Base-by-base conservation (phyloP, 768 basidiomycete species). In the Boletus barrowsii region DNA sequence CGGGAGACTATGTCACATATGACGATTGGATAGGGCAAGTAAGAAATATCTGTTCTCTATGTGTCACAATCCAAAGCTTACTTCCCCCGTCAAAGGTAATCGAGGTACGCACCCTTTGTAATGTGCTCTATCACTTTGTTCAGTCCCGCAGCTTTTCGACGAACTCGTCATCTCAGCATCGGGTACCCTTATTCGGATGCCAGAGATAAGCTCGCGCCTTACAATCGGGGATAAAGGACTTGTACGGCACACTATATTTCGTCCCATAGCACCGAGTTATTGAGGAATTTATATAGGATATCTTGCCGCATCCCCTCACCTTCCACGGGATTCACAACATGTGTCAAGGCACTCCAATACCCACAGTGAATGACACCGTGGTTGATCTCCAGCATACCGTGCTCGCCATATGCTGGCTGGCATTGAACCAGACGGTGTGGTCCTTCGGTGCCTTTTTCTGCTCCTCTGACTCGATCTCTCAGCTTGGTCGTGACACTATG, bases 1-100 rank as follows among this genome's bases (percentile, higher is more conserved):
- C 88, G 37, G 87, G 88, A 7, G 91, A 94, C 69, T 90, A 86
- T 73, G 90, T 95, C 45, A 75, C 85, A 17, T 83, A 84, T 63
- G 82, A 88, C 60, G 83, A 92, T 67, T 97, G 94, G 93, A 75
- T 96, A 63, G 93, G 93, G 49, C 90, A 93, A 79, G 90, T 90
- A 68, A 67, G 81, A 36, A 39, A 40, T 49, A n/a, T 30, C 54
- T 56, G 54, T 53, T 22, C 53, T 55, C 45, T 53, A 9, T 48
- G 36, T 47, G 18, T 40, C 42, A 42, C 35, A 32, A 50, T 50
- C 48, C 52, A 36, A 42, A 51, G 43, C 53, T 63, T 42, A 58
- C 50, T 44, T 26, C 50, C 46, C 29, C 58, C 51, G 29, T 57
- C 33, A 56, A 56, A 90, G 86, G 79, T 93, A 41, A 81, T 91